Conservation (phyloP, 1,139 yeast species). For the Sugiyamaella neomexicana region DNA sequence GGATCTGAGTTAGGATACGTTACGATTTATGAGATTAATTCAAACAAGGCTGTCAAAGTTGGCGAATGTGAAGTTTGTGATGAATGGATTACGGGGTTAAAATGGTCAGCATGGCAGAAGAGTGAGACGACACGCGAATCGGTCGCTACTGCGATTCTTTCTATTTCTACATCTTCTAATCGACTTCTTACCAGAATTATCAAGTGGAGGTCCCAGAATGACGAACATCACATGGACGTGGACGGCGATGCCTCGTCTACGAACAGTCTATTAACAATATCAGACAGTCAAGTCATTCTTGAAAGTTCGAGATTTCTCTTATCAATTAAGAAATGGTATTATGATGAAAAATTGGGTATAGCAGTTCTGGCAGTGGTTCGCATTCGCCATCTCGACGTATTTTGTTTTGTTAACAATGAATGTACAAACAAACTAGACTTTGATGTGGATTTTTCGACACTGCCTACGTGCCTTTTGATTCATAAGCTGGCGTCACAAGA, state of each 20-base stretch:
- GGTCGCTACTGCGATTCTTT: neutral
- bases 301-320: conserved; percentile 17
- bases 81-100: conserved; percentile 24
- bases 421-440: neutral
- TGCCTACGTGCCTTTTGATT: conserved; percentile 5
- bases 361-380: conserved; percentile 19
- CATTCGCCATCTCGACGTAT: conserved; percentile 17
- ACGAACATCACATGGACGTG: conserved; percentile 3
- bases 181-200: neutral
- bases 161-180: conserved; percentile 7
- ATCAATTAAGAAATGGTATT: conserved; percentile 12
- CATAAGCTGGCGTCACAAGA: conserved; percentile 5
- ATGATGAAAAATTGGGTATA: neutral
- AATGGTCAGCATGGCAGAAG: conserved; percentile 14
- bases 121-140: too few relatives aligned
- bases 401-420: conserved; percentile 4
- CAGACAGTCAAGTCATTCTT: neutral
- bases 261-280: neutral
- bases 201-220: neutral
- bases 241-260: neutral
- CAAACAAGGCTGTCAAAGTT: conserved; percentile 5
- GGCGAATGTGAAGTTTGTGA: conserved; percentile 9
- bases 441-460: neutral
- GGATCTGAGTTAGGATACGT: conserved; percentile 28
- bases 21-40: conserved; percentile 23